These are phyloP conservation scores for Kodamaea hsintzibuensis DNA, from an alignment of 805 yeast genomes.

Conservation along the genomic window DNA sequence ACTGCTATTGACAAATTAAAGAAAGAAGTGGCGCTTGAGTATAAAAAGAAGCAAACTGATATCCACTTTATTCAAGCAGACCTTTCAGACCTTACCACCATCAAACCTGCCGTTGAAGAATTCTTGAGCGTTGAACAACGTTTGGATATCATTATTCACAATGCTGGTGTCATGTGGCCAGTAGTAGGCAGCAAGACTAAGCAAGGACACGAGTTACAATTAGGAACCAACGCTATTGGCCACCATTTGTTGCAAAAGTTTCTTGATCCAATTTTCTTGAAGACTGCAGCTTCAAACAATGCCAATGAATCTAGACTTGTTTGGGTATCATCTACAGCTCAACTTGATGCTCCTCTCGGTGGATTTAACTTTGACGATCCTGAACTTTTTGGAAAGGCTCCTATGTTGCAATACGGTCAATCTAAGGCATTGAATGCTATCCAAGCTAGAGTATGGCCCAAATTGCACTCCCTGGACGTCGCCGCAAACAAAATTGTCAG, in stretches of 20 bases:
- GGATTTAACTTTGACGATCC: constrained; percentile 37
- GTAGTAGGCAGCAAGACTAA: constrained; percentile 34
- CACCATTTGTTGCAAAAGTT: constrained; percentile 45
- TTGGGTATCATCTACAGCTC: constrained; percentile 47
- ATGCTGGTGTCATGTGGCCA: constrained; percentile 38
- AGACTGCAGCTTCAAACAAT: constrained; percentile 27
- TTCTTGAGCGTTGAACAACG: constrained; percentile 12
- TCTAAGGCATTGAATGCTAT: constrained; percentile 43
- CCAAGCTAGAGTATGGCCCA: constrained; percentile 37
- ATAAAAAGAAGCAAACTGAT: constrained; percentile 11
- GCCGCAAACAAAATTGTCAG: constrained; percentile 27
- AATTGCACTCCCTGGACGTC: constrained; percentile 22
- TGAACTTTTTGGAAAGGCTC: background rate
- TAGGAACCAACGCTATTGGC: constrained; percentile 51
- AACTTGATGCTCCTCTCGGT: constrained; percentile 23
- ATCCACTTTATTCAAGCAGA: constrained; percentile 10
- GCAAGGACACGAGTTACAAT: constrained; percentile 48
- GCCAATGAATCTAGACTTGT: constrained; percentile 38
- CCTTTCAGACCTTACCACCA: constrained; percentile 12
- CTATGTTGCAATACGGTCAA: constrained; percentile 38
- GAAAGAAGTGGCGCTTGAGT: constrained; percentile 20
- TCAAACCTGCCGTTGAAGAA: constrained; percentile 27
- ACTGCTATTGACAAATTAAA: constrained; percentile 26
- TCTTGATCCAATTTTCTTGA: constrained; percentile 37
- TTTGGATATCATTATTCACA: constrained; percentile 23